A percentile compares a stretch with the other conserved stretches of the same genome.
These are phyloP conservation scores for Metschnikowia cerradonensis DNA, from an alignment of 805 yeast species.

Conservation along the genomic window DNA sequence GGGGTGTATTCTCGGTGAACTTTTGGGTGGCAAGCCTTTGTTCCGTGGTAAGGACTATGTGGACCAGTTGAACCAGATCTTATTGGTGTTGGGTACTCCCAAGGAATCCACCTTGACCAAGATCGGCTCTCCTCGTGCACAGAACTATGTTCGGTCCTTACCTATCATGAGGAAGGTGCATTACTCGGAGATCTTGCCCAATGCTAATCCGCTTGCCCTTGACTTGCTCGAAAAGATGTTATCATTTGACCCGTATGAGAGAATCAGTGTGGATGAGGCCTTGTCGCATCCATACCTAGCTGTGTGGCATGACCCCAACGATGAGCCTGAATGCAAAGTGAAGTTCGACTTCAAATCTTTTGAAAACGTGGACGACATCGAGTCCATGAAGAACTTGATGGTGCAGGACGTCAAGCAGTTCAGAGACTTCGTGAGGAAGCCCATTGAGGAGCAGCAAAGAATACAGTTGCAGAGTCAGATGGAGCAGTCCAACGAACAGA, in stretches of 20 bases:
- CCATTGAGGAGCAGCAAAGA: constrained; percentile 52
- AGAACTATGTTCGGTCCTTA: constrained; percentile 81
- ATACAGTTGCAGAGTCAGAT: constrained; percentile 36
- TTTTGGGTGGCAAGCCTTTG: constrained; percentile 84
- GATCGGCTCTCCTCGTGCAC: constrained; percentile 81
- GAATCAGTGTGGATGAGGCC: constrained; percentile 88
- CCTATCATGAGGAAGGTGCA: constrained; percentile 80
- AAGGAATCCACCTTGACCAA: constrained; percentile 44
- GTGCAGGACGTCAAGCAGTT: constrained; percentile 74
- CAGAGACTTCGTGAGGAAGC: constrained; percentile 77
- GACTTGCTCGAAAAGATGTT: constrained; percentile 67
- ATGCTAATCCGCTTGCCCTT: constrained; percentile 82
- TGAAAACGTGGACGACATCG: constrained; percentile 76
- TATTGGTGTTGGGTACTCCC: constrained; percentile 90
- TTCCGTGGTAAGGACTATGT: constrained; percentile 96
- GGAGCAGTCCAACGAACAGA: constrained; percentile 22
- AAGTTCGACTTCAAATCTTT: constrained; percentile 81
- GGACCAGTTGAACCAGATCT: constrained; percentile 85
- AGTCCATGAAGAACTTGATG: constrained; percentile 69
- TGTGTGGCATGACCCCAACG: constrained; percentile 70
- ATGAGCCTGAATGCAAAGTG: constrained; percentile 78
- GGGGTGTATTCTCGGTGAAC: constrained; percentile 93
- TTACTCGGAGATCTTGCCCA: constrained; percentile 67
- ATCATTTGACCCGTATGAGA: constrained; percentile 77
- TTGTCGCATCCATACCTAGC: constrained; percentile 82